Evolutionary conservation across 148 eudicot species (phyloP).

Genomic region (Arbutus unedo): DNA sequence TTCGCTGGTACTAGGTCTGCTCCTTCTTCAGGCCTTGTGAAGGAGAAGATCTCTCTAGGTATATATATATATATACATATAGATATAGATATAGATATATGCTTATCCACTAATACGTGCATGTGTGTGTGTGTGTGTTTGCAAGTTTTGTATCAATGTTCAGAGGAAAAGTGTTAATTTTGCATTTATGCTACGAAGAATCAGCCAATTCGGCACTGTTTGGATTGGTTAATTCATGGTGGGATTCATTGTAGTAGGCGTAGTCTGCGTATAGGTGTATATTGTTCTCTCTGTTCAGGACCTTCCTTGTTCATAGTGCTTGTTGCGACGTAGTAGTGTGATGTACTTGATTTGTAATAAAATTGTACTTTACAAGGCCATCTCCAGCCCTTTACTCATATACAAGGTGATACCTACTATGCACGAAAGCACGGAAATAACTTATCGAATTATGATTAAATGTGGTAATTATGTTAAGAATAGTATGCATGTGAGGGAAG

Average conservation of each 20-base stretch:
- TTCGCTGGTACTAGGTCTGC: conserved; percentile 22
- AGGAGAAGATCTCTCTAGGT: no score
- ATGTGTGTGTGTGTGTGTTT: no score
- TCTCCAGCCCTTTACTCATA: neutral
- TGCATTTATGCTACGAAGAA: neutral
- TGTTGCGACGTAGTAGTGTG: neutral
- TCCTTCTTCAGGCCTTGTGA: conserved; percentile 35
- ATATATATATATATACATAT: no score
- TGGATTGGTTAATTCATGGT: neutral
- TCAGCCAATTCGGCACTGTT: neutral
- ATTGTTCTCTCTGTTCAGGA: neutral
- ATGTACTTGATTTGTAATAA: neutral
- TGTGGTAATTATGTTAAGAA: no score
- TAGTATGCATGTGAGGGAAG: no score
- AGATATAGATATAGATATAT: no score
- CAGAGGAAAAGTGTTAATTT: neutral
- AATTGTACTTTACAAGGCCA: neutral
- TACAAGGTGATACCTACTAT: no score
- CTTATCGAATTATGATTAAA: no score
- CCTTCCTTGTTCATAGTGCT: neutral
- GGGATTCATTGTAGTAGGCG: neutral
- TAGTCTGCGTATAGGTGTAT: neutral
- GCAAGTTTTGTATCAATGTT: neutral
- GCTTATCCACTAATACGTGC: no score
- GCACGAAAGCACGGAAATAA: no score